Conservation (phyloP, 192 early-diverging fungal genomes). For the Pecoramyces ruminantium region DNA sequence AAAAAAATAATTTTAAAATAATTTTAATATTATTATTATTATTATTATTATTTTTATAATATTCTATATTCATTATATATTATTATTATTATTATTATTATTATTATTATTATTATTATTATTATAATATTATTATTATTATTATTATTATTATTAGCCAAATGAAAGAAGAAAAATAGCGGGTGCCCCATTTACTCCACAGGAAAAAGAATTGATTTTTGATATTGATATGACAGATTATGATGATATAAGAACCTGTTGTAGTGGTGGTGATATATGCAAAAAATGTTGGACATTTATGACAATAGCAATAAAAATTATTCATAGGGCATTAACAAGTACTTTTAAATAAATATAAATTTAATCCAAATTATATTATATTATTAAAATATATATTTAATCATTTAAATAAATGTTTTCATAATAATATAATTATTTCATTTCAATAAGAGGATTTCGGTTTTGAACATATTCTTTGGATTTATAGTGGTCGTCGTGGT, state of each 20-base stretch:
- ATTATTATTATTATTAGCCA: slow-evolving; percentile 25
- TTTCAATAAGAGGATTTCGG: slow-evolving; percentile 70
- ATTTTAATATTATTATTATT: no score
- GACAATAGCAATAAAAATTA: slow-evolving; percentile 73
- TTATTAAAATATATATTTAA: no score
- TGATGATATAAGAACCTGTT: slow-evolving; percentile 85
- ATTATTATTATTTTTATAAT: no score
- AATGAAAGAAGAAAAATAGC: slow-evolving; percentile 62
- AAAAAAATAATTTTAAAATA: no score
- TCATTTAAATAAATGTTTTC: no score
- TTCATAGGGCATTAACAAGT: slow-evolving; percentile 58
- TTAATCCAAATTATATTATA: no score
- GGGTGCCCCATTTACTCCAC: slow-evolving; percentile 53
- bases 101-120: no score
- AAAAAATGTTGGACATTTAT: slow-evolving; percentile 86
- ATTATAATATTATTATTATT: background rate
- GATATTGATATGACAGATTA: slow-evolving; percentile 99
- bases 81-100: no score
- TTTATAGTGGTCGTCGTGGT: slow-evolving; percentile 88
- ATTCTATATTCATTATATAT: no score
- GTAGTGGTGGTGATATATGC: slow-evolving; percentile 68
- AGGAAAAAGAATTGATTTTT: slow-evolving; percentile 83
- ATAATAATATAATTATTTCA: no score
- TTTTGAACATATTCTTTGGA: slow-evolving; percentile 83
- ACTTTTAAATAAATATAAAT: background rate